phyloP scores from a whole-genome alignment of 2,329 filamentous ascomycete species.

The Cladorrhinum sp. region DNA sequence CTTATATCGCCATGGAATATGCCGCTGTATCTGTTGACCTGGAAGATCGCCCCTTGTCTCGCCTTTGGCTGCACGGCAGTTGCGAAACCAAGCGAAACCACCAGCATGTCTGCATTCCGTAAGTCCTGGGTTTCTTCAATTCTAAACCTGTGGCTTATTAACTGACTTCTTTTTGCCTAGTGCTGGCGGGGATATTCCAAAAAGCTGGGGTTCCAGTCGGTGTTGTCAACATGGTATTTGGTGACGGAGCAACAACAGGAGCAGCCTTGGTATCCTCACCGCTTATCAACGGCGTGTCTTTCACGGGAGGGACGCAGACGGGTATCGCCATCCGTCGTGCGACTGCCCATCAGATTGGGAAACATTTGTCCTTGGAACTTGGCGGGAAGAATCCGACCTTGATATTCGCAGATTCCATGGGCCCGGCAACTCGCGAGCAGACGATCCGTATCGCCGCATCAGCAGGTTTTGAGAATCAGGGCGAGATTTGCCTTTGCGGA shows the following conservation, averaged over 20 bases:
- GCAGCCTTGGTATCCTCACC: conserved; percentile 30
- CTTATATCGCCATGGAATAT: conserved; percentile 38
- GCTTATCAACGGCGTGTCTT: conserved; percentile 32
- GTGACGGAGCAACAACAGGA: conserved; percentile 33
- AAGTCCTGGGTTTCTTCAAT: neutral
- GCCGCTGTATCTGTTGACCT: conserved; percentile 36
- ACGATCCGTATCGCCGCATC: conserved; percentile 46
- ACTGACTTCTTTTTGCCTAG: conserved; percentile 3
- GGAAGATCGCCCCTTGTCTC: conserved; percentile 36
- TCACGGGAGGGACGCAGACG: conserved; percentile 34
- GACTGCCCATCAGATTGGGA: conserved; percentile 33
- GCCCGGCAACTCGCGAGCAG: conserved; percentile 40
- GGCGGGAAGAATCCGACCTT: conserved; percentile 53
- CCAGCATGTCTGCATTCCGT: conserved; percentile 33
- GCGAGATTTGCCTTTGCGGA: conserved; percentile 36
- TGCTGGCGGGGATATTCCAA: conserved; percentile 28
- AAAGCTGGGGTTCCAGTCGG: conserved; percentile 30
- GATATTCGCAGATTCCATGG: conserved; percentile 49
- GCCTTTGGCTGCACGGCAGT: conserved; percentile 37
- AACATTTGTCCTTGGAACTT: conserved; percentile 33
- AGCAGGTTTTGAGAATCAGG: conserved; percentile 35
- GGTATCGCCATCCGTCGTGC: conserved; percentile 33
- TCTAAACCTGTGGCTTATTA: neutral
- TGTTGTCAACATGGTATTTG: conserved; percentile 35
- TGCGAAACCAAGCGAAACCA: conserved; percentile 36